phyloP scores from a whole-genome alignment of 768 basidiomycete genomes.

The Rubroboletus satanas region DNA sequence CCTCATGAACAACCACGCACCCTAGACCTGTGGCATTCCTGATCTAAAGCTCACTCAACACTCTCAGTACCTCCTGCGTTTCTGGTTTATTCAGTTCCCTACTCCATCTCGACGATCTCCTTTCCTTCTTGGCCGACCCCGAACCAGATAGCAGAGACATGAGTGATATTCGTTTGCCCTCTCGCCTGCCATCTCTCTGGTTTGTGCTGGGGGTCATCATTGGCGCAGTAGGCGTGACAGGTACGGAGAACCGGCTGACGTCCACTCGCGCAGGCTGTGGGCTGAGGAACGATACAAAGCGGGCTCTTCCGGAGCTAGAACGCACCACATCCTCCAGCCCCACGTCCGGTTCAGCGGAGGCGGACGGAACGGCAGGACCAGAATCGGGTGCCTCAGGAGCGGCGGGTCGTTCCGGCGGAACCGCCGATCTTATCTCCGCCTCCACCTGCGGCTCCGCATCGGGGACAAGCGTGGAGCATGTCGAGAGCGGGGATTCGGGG shows the following conservation, averaged over 20 bases:
- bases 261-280: slow-evolving; percentile 9
- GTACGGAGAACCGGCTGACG: slow-evolving; percentile 18
- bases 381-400: not conserved
- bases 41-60: slow-evolving; percentile 5
- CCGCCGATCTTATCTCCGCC: not conserved
- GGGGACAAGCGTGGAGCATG: slow-evolving; percentile 15
- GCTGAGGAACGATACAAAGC: slow-evolving; percentile 11
- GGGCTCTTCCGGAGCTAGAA: not conserved
- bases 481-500: slow-evolving; percentile 1
- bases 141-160: not conserved
- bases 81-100: slow-evolving; percentile 18
- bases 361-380: not conserved
- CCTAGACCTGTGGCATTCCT: not conserved
- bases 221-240: not conserved
- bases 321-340: not conserved
- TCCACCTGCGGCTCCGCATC: not conserved
- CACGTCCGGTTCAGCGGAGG: not conserved
- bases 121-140: slow-evolving; percentile 11
- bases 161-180: slow-evolving; percentile 2
- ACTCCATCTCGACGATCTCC: slow-evolving; percentile 13
- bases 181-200: not conserved
- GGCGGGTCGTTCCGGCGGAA: not conserved
- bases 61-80: slow-evolving; percentile 21
- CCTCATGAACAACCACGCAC: not conserved
- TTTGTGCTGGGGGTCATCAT: not conserved